Base-by-base conservation (phyloP, 1,284 basidiomycete genomes). In the Hymenochaete sp. region DNA sequence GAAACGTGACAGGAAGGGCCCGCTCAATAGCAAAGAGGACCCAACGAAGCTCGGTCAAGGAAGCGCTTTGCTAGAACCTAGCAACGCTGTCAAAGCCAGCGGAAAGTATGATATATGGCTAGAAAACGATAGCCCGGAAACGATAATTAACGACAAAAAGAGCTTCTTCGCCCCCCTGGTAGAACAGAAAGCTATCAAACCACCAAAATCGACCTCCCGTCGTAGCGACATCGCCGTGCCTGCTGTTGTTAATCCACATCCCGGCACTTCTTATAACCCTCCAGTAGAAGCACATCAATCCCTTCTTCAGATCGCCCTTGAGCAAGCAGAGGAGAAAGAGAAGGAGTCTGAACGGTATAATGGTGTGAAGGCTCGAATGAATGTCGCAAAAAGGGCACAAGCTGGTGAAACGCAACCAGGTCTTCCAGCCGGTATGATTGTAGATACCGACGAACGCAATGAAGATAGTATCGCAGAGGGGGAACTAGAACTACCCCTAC, bases 241-340 rank as follows among this genome's bases (percentile, higher is more conserved):
- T 3, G 82, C 88, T 0, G 73, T 93, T 1, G 62, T 74, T 1
- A 62, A 77, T 4, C 95, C 95, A 0, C 88, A 90, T 53, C 79
- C 82, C 22, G 95, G 95, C 14, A 76, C 82, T 4, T 93, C 90
- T n/a, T 98, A 98, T 65, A 98, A 98, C 62, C 95, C 95, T 0
- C 77, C 81, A 0, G 78, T 75, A 11, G 72, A 76, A 7, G 77
- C 82, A 1, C 90, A 97, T 60, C 75, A 81, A 47, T 77, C 78
- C 37, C 75, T 97, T 2, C 63, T 98, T 13, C 67, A 75, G 10
- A 59, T 73, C 39, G 93, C 92, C 0, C 73, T 81, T 50, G 72
- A 80, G 47, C 66, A 74, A 24, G 93, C 91, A 59, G 72, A 73
- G 51, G 71, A 68, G 38, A 70, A 73, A 32, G 61, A 82, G 18